Evolutionary conservation across 1,139 yeast species (phyloP), one percentile per base, ranked within the genome.

Genomic region (Yamadazyma siamensis): DNA sequence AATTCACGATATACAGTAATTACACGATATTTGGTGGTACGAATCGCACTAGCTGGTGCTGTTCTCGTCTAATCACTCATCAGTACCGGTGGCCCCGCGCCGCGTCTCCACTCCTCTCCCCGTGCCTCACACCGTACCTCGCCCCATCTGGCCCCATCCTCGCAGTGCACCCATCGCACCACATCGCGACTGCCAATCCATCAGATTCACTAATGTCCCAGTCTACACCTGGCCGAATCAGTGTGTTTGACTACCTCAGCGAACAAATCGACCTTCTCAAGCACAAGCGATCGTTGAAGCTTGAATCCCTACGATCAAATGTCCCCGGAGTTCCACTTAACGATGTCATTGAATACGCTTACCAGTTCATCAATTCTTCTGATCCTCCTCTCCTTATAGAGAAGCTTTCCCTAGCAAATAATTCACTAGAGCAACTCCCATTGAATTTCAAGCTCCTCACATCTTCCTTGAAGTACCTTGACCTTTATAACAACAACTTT

Each of bases 401-500:
- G 35, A 63, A 77, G 41, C 56, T 81, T 11, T 70, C 78, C 3
- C 49, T 81, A 12, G 75, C 77, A 34, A 64, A 65, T 35, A 80
- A 80, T 47, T 56, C 59, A 26, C 51, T 80, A 13, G 50, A 59
- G 0, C 56, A 58, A 9, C 54, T 81, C 7, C 85, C 88, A 0
- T 44, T 53, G 1, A 65, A 65, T 34, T 67, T 83, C 40, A 45
- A 55, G 9, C 51, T 56, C 17, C 57, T 83, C 40, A 50, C 70
- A n/a, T 38, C 35, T 15, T 59, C 62, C 31, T 56, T 84, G 34
- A 63, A 75, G 31, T 82, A 80, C 44, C 58, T 85, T 37, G 91
- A 85, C 50, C 59, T 85, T 27, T 82, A 83, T 45, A 66, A 70
- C 40, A 85, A 85, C 50, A 52, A 58, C 27, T 63, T 85, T 25